Base-by-base conservation (phyloP, 2,329 filamentous ascomycete species). In the Rugonectria rugulosa region DNA sequence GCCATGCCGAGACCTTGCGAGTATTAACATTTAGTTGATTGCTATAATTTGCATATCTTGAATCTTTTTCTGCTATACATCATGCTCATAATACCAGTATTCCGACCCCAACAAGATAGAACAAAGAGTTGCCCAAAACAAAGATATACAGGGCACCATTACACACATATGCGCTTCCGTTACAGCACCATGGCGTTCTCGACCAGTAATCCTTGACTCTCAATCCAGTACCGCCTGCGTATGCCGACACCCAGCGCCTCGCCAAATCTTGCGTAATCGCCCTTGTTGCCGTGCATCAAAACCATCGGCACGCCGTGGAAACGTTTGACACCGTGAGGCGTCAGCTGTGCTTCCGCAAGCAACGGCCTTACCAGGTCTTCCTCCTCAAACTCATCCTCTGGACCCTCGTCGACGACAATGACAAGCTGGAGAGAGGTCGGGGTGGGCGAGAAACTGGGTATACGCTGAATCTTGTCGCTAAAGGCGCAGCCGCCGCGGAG, bases 401-500 rank as follows among this genome's bases (percentile, higher is more conserved):
- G 63, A 10, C 68, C 70, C 15, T 84, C 82, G 3, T 86, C 83
- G 82, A 97, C 84, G 0, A 97, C 76, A 37, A 98, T 77, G 23
- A 98, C 91, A 4, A 98, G 82, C 71, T 96, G 90, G 15, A 98
- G 77, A 1, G 87, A 81, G 3, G 73, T 71, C 1, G 79, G 71
- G 0, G 80, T 78, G 0, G 90, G 87, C 2, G 86, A 80, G 70
- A 88, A 94, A 9, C 85, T 84, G 1, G 94, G 92, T n/a, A 98
- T 92, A 62, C 91, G 93, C 46, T 83, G 81, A 1, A 98, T 77
- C 72, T 99, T 99, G 23, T 88, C 77, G 29, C 85, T 88, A 73
- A 98, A 98, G 20, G 84, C 89, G 76, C 95, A 99, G 1, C 86
- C 87, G 32, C 95, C 94, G 6, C 95, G 87, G 23, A 85, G 87